Evolutionary conservation across 2,329 filamentous ascomycete genomes (phyloP), one percentile per base, ranked within the genome.

Genomic region (Arthrinium phaeospermum): DNA sequence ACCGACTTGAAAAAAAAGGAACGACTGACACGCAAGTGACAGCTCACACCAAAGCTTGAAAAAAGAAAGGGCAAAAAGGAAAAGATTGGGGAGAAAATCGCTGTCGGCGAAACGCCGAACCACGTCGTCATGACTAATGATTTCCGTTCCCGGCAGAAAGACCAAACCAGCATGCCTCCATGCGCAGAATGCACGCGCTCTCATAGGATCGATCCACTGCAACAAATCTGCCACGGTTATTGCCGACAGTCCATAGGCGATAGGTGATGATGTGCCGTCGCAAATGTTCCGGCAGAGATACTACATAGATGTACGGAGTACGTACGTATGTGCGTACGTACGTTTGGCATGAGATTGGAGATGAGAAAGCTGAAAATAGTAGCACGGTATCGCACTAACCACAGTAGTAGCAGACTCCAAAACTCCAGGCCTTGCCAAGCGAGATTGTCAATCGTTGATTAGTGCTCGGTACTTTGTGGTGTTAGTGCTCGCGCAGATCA

Each of bases 41-140:
- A 61, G 30, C 53, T 37, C 53, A 37, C 53, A 64, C 10, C n/a
- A 64, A 22, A 24, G 19, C 27, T 34, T 14, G 3, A 27, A 27
- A 51, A 51, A 22, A 10, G 27, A 30, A 30, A 22, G 53, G 10
- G 16, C 16, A 30, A 19, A 57, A 34, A 57, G 12, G 16, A 16
- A 19, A 6, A 22, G 19, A 22, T 57, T 14, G 53, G 30, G 27
- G 53, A 30, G 53, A 10, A 61, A 41, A n/a, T 8, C 19, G n/a
- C 22, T 37, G 2, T 41, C 19, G 16, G 34, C n/a, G 57, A 64
- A 64, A 64, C 57, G n/a, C 57, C 57, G 57, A 64, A n/a, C 57
- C 57, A 64, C 57, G 57, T 64, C 34, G 57, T n/a, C 57, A 41
- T 64, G 57, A 64, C 57, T 64, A 64, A 64, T n/a, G 30, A 12